phyloP scores from a whole-genome alignment of 768 basidiomycete genomes.

The Boletus rubroflammeus region DNA sequence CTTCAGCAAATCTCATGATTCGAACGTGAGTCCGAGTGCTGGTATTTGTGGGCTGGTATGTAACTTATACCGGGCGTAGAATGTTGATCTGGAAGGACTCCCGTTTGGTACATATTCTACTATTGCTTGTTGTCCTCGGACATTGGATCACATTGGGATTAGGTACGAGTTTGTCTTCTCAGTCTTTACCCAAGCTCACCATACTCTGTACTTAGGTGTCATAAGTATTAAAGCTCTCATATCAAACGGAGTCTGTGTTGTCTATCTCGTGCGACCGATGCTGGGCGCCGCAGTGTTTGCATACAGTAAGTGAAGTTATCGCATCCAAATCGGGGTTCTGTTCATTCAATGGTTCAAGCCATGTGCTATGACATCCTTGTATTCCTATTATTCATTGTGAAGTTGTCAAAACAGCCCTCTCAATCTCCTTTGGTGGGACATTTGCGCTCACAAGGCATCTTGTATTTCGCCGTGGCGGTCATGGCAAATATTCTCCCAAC shows the following conservation, averaged over 20 bases:
- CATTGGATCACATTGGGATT: neutral
- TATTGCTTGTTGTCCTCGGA: neutral
- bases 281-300: no score
- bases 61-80: neutral
- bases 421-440: neutral
- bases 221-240: neutral
- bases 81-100: neutral
- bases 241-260: neutral
- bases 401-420: neutral
- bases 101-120: neutral
- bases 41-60: neutral
- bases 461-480: conserved; percentile 1
- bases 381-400: neutral
- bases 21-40: neutral
- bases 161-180: neutral
- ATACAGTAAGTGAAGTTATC: neutral
- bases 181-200: no score
- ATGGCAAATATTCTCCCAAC: conserved; percentile 7
- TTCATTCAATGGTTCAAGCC: neutral
- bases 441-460: neutral
- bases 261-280: neutral
- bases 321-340: neutral
- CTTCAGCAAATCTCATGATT: neutral
- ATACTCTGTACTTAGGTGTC: neutral
- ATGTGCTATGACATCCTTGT: neutral